Evolutionary conservation across 345 rosid genomes (phyloP).

Genomic region (Clausena lansium): DNA sequence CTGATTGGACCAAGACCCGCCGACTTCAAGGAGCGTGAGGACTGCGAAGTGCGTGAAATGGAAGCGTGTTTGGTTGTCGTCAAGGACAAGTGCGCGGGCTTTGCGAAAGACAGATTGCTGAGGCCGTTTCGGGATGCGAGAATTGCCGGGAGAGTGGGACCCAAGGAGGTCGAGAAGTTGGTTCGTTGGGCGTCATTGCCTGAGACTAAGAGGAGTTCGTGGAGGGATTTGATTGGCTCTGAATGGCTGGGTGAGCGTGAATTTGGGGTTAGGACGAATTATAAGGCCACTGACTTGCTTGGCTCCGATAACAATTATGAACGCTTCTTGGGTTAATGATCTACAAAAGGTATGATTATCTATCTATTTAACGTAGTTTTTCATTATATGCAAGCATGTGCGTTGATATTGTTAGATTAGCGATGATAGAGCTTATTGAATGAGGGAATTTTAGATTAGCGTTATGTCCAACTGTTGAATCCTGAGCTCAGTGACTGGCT

Average conservation of each 20-base stretch:
- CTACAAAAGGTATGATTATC: conserved; percentile 3
- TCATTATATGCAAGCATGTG: neutral
- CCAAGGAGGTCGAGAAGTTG: conserved; percentile 32
- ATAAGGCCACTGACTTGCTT: conserved; percentile 47
- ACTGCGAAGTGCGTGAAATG: conserved; percentile 78
- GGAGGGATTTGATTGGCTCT: conserved; percentile 30
- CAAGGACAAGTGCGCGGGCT: conserved; percentile 57
- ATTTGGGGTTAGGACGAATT: conserved; percentile 27
- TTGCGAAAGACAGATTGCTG: conserved; percentile 59
- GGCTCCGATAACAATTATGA: conserved; percentile 6
- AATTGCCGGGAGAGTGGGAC: conserved; percentile 35
- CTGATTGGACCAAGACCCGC: conserved; percentile 29
- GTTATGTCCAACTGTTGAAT: neutral
- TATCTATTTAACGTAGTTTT: neutral
- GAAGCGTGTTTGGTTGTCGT: conserved; percentile 57
- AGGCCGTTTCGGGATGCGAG: conserved; percentile 64
- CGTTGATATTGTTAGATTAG: neutral
- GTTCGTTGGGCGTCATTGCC: conserved; percentile 47
- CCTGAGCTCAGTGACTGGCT: neutral
- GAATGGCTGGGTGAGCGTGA: conserved; percentile 12
- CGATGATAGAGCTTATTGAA: neutral
- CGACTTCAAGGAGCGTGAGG: conserved; percentile 61
- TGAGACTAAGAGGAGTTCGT: conserved; percentile 28
- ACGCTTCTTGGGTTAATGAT: neutral
- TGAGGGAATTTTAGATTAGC: neutral